Percentiles rank a stretch among this genome's conserved stretches.
These are phyloP conservation scores for Cladophialophora yegresii DNA, from an alignment of 2,329 filamentous ascomycete species.

Conservation along the genomic window DNA sequence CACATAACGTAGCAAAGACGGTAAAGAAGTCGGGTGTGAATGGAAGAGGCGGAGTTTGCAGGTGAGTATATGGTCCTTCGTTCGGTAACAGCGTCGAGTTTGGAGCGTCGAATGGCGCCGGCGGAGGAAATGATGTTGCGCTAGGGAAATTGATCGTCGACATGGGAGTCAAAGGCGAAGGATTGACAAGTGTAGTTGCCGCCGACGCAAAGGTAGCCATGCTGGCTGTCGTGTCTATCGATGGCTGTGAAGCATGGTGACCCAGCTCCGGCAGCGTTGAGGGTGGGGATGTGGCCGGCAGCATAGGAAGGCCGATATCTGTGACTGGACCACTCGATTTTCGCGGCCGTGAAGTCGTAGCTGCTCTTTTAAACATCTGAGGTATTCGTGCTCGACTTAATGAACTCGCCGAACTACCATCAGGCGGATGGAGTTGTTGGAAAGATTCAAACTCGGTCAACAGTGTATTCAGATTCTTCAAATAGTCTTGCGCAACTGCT, in stretches of 20 bases:
- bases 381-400: constrained; percentile 77
- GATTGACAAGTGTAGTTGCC: constrained; percentile 37
- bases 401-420: constrained; percentile 67
- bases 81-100: constrained; percentile 35
- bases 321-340: constrained; percentile 51
- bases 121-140: constrained; percentile 56
- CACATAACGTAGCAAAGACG: constrained; percentile 92
- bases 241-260: constrained; percentile 31
- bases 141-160: constrained; percentile 40
- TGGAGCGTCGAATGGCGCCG: constrained; percentile 50
- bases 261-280: constrained; percentile 29
- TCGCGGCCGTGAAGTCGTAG: constrained; percentile 57
- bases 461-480: constrained; percentile 80
- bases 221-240: constrained; percentile 49
- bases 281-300: constrained; percentile 25
- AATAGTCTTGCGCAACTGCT: constrained; percentile 73
- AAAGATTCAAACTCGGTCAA: constrained; percentile 92
- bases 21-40: constrained; percentile 98
- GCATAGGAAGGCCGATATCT: constrained; percentile 59
- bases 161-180: constrained; percentile 41
- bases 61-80: constrained; percentile 64
- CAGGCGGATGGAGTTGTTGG: constrained; percentile 80
- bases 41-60: constrained; percentile 87
- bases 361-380: constrained; percentile 75
- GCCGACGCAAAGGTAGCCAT: constrained; percentile 45